Evolutionary conservation across 2,329 filamentous ascomycete genomes (phyloP), one percentile per base, ranked within the genome.

Genomic region (Nigrospora osmanthi): DNA sequence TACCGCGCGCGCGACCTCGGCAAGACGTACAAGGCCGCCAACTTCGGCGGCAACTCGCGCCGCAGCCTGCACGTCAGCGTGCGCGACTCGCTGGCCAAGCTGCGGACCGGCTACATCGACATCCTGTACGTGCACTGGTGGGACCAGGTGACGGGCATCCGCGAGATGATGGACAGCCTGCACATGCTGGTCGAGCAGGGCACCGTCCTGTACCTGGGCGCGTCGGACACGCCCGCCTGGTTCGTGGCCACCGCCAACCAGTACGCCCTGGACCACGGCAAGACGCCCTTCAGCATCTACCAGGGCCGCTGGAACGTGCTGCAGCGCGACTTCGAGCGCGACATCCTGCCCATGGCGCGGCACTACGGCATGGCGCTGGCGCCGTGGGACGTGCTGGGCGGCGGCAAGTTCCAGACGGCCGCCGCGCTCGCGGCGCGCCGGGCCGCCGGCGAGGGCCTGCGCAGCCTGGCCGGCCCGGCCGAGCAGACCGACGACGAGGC

Each of bases 21-120:
- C 28, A 65, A 64, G 41, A 61, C 60, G 2, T 13, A 32, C 17
- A 62, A 62, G 11, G 58, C 57, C 3, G 66, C 67, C 47, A 80
- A 79, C 55, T 72, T 58, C 45, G 62, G 58, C 19, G 81, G 81
- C 2, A 83, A 83, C 54, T 71, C 73, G 30, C 66, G 73, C 40
- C 85, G 83, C 60, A 77, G 70, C 44, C 57, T 86, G 14, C 69
- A 71, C 38, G 53, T 65, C 1, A 80, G 75, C 2, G 62, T 81
- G n/a, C 63, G 73, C 28, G 68, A 65, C 16, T 78, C 73, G 43
- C 58, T 82, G 46, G 64, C 64, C 53, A 83, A 78, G 63, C 69
- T 81, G 46, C 71, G 79, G 58, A 85, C 81, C 0, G 70, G 75
- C 42, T 87, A 63, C 44, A 63, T 74, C 49, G 70, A 74, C 54